These are phyloP conservation scores for Lavandula angustifolia DNA, from an alignment of 257 asterid genomes.

Conservation along the genomic window DNA sequence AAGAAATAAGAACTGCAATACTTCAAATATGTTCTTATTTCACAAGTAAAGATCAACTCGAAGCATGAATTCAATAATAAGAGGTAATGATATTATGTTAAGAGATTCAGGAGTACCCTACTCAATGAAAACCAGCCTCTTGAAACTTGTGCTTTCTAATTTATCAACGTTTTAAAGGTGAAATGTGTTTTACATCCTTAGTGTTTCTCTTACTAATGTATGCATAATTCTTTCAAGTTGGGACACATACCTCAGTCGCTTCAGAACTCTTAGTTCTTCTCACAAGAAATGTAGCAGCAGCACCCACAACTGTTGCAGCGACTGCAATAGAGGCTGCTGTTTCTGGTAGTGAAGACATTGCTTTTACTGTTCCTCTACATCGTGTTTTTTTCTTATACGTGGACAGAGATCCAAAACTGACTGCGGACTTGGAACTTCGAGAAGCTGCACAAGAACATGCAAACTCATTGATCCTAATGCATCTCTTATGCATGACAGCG, in stretches of 20 bases:
- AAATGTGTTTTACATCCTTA: neutral
- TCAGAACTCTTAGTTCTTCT: conserved; percentile 50
- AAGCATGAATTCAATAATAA: neutral
- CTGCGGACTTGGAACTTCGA: conserved; percentile 26
- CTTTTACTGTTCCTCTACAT: conserved; percentile 30
- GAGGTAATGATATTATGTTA: neutral
- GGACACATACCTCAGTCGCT: conserved; percentile 47
- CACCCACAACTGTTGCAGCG: conserved; percentile 62
- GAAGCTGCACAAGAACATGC: conserved; percentile 13
- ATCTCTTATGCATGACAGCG: neutral
- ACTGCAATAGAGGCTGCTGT: conserved; percentile 67
- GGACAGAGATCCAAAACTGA: conserved; percentile 28
- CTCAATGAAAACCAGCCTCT: neutral
- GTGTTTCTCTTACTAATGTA: neutral
- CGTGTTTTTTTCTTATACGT: conserved; percentile 4
- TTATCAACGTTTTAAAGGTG: too few species aligned
- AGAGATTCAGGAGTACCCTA: neutral
- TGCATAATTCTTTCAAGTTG: neutral
- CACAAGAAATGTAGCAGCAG: conserved; percentile 65
- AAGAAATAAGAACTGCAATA: neutral
- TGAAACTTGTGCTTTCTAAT: too few species aligned
- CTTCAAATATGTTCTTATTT: neutral
- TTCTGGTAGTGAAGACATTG: conserved; percentile 57
- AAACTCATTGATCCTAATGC: neutral
- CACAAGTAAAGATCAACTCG: neutral